Percentiles rank a stretch among this genome's conserved stretches.
phyloP scores from a whole-genome alignment of 2,329 filamentous ascomycete species.

The Orbilia oligospora region DNA sequence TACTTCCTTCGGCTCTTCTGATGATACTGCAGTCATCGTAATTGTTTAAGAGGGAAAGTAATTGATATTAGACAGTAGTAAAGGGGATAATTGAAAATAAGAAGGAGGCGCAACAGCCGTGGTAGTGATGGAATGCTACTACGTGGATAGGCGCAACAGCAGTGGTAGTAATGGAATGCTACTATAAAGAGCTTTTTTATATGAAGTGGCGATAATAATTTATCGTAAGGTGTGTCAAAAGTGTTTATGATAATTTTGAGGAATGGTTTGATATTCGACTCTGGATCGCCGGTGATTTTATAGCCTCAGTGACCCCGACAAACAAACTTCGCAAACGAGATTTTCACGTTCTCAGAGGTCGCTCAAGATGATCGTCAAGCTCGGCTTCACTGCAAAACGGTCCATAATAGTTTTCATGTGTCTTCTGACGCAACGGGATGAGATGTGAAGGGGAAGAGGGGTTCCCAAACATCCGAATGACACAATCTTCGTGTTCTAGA shows the following conservation, averaged over 20 bases:
- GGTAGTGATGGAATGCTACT: too few relatives aligned
- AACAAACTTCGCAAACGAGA: conserved; percentile 1
- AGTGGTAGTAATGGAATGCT: not conserved
- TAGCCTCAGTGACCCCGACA: conserved; percentile 10
- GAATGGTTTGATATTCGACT: not conserved
- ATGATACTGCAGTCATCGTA: conserved; percentile 14
- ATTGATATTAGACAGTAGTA: not conserved
- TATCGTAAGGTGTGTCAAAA: not conserved
- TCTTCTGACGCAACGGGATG: conserved; percentile 12
- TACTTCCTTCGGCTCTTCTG: conserved; percentile 27
- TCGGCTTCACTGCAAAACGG: conserved; percentile 14
- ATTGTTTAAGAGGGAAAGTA: not conserved
- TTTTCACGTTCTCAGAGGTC: conserved; percentile 8
- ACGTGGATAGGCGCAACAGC: not conserved
- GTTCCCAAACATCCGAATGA: conserved; percentile 7
- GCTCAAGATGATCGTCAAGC: conserved; percentile 23
- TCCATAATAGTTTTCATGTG: conserved; percentile 33
- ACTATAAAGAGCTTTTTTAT: not conserved
- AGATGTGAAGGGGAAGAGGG: not conserved
- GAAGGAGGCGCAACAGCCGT: not conserved
- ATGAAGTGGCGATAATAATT: not conserved
- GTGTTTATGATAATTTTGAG: not conserved
- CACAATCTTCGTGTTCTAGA: conserved; percentile 16
- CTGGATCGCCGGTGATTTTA: conserved; percentile 37
- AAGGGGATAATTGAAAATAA: not conserved